Evolutionary conservation across 1,284 basidiomycete genomes (phyloP), one percentile per base, ranked within the genome.

Genomic region (Pyrrhoderma lamaoense): DNA sequence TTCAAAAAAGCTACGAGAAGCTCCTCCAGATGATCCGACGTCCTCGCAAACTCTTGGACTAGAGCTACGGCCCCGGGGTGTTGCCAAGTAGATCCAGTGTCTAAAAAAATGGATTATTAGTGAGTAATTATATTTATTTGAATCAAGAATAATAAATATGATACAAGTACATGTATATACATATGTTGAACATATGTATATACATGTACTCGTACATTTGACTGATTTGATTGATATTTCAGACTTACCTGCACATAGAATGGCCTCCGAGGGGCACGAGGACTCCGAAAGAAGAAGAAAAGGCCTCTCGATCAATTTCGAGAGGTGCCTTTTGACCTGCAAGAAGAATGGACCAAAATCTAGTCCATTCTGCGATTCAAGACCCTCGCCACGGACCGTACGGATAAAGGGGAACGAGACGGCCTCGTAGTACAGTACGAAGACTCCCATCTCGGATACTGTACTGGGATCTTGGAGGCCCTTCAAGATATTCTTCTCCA

Each of bases 401-500:
- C 51, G 35, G 52, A 67, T 62, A 51, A 69, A 71, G 1, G 65
- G 67, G 34, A 61, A 50, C 1, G 58, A 60, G 25, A 68, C 57
- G 11, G 59, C 37, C 45, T 67, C 60, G 18, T 57, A 56, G 56
- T 69, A 69, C 2, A 70, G 49, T 3, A 59, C 52, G 11, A 70
- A 56, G 11, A 64, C 62, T 18, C 57, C 61, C 27, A 70, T 61
- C 45, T 71, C 67, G 2, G 67, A 68, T 7, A 68, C 56, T n/a
- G 68, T 70, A 7, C 60, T 47, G n/a, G 35, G 43, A 49, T 67
- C 62, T 0, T 64, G 40, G 0, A 73, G 56, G 0, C 59, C 66
- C 0, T 59, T 49, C 4, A 51, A 60, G 3, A 73, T 38, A 55
- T 74, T 72, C 13, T 55, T 19, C 44, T 62, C 58, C 9, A 64